A percentile compares a stretch with the other conserved stretches of the same genome.
Evolutionary conservation across 108 stramenopile genomes (phyloP).

Genomic region (Stephanodiscus minutulus): DNA sequence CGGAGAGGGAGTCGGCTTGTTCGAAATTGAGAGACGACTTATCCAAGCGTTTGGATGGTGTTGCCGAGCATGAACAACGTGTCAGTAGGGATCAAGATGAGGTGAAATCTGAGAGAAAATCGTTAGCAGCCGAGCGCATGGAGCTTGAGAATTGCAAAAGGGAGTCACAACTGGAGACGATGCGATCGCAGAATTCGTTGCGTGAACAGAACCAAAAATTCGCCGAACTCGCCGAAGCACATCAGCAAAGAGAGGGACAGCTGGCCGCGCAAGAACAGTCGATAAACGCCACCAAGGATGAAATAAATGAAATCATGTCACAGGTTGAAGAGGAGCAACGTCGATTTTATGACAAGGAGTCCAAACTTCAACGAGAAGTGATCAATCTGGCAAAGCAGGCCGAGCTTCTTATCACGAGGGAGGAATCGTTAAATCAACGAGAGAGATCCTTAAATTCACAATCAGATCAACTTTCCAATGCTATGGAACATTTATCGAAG

Average conservation of each 20-base stretch:
- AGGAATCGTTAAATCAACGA: conserved; percentile 12
- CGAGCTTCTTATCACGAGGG: conserved; percentile 5
- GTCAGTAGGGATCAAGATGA: conserved; percentile 11
- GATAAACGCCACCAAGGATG: conserved; percentile 23
- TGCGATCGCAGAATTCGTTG: conserved; percentile 18
- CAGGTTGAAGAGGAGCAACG: conserved; percentile 35
- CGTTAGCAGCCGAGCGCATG: conserved; percentile 8
- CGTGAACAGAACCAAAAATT: conserved; percentile 38
- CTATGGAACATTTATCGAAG: conserved; percentile 7
- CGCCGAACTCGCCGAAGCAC: conserved; percentile 9
- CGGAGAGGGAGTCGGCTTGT: conserved; percentile 26
- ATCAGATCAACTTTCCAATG: conserved; percentile 16
- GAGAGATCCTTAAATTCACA: conserved; percentile 10
- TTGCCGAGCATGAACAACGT: conserved; percentile 18
- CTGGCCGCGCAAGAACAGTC: conserved; percentile 30
- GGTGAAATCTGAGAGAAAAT: conserved; percentile 4
- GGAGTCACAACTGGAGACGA: conserved; percentile 29
- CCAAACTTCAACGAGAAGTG: conserved; percentile 20
- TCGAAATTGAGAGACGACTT: conserved; percentile 17
- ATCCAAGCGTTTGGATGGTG: conserved; percentile 4
- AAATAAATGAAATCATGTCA: conserved; percentile 18
- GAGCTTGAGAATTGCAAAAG: conserved; percentile 27
- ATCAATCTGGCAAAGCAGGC: conserved; percentile 23
- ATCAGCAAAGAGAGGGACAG: conserved; percentile 18
- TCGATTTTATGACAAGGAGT: conserved; percentile 15